Evolutionary conservation across 495 filamentous ascomycete genomes (phyloP), one percentile per base, ranked within the genome.

Genomic region (Penicillium riverlandense): DNA sequence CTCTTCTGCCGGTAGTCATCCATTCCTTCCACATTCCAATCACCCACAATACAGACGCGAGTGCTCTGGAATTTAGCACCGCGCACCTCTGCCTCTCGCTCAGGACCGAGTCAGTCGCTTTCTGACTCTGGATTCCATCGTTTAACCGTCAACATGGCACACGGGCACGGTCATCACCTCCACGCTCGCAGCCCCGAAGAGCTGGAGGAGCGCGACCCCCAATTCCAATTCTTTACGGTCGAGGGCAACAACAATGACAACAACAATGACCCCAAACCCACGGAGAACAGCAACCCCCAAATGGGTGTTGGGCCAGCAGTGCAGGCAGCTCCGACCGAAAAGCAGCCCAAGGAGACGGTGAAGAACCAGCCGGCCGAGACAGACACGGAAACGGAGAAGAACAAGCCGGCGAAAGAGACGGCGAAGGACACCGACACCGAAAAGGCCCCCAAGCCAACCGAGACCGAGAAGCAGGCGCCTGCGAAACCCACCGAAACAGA

Each of bases 21-120:
- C 57, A 61, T 61, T 61, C 57, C 58, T 61, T 61, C 52, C 49
- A 58, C 57, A 61, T 61, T 61, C 57, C 57, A 31, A 52, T 42
- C 14, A 45, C 22, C 22, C 22, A 22, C 22, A 22, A 0, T 2
- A 22, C 22, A 3, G 3, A 40, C 50, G 47, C 46, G 35, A 38
- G 22, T 42, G 39, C 54, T 44, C 47, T 53, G 55, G 57, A 55
- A 61, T 61, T 28, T 41, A 38, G 40, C 43, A 22, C 40, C 28
- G 34, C 41, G 12, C 39, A 42, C 9, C 16, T 27, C 38, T 7
- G 34, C 33, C 34, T 37, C 40, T 31, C 42, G 48, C 34, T 57
- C 35, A 22, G 2, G 22, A 22, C 22, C 22, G 22, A 22, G 22
- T 22, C 4, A 4, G 22, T 22, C 2, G 22, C 22, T 22, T 22